Evolutionary conservation across 139 green algal species (phyloP).

Genomic region (Chlamydomonas eustigma): DNA sequence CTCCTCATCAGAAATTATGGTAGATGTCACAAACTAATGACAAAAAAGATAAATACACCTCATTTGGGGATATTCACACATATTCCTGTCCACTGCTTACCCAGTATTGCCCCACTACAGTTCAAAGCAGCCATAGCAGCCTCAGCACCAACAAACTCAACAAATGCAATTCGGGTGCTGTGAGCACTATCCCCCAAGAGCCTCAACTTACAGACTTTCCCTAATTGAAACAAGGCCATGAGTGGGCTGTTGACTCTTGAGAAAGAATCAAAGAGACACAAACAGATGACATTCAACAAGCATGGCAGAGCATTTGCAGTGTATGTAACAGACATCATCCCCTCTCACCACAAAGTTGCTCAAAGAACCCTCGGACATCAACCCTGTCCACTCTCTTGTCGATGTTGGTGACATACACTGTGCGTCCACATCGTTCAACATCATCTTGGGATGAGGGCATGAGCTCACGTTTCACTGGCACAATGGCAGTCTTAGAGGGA

Average conservation of each 20-base stretch:
- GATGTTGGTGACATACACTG: conserved; percentile 88
- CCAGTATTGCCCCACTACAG: conserved; percentile 86
- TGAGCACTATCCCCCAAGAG: conserved; percentile 89
- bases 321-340: too few relatives aligned
- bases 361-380: conserved; percentile 83
- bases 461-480: conserved; percentile 88
- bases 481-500: conserved; percentile 90
- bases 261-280: too few relatives aligned
- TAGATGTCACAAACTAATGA: too few relatives aligned
- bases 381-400: conserved; percentile 72
- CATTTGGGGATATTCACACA: too few relatives aligned
- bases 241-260: too few relatives aligned
- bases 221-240: too few relatives aligned
- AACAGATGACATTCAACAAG: too few relatives aligned
- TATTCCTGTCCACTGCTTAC: too few relatives aligned
- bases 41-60: too few relatives aligned
- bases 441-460: conserved; percentile 58
- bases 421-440: conserved; percentile 62
- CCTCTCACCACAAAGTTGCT: conserved; percentile 76
- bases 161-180: conserved; percentile 90
- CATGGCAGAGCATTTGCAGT: too few relatives aligned
- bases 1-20: too few relatives aligned
- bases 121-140: conserved; percentile 80
- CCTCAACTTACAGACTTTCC: conserved; percentile 72
- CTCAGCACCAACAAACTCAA: conserved; percentile 86